phyloP scores from a whole-genome alignment of 139 green algal species.

The Nannochloris sp. region DNA sequence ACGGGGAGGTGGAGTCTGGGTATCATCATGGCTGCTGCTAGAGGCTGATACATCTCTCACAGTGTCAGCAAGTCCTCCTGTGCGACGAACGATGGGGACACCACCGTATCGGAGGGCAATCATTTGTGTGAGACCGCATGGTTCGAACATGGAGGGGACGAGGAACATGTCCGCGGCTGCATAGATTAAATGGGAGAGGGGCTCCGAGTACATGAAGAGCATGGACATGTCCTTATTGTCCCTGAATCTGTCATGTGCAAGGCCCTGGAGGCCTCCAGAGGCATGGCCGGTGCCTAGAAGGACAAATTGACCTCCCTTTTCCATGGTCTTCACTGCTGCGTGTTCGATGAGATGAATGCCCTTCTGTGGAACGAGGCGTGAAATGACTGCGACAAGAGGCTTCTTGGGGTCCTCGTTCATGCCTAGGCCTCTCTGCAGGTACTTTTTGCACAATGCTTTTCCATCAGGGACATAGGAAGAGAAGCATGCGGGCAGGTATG shows the following conservation, averaged over 20 bases:
- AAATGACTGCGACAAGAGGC: slow-evolving; percentile 82
- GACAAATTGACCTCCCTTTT: slow-evolving; percentile 79
- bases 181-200: slow-evolving; percentile 81
- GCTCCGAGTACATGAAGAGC: slow-evolving; percentile 71
- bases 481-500: slow-evolving; percentile 67
- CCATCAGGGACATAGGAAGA: slow-evolving; percentile 35
- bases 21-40: not conserved
- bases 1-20: not conserved
- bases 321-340: slow-evolving; percentile 50
- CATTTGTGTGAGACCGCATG: slow-evolving; percentile 87
- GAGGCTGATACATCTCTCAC: slow-evolving; percentile 49
- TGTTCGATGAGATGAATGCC: slow-evolving; percentile 88
- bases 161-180: slow-evolving; percentile 84
- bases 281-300: slow-evolving; percentile 80
- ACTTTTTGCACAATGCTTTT: slow-evolving; percentile 86
- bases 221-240: slow-evolving; percentile 35
- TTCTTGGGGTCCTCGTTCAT: slow-evolving; percentile 56
- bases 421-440: slow-evolving; percentile 71
- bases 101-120: slow-evolving; percentile 57
- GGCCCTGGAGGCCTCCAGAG: slow-evolving; percentile 62
- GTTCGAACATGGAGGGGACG: slow-evolving; percentile 95
- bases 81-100: slow-evolving; percentile 57
- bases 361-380: slow-evolving; percentile 83
- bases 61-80: slow-evolving; percentile 80
- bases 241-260: slow-evolving; percentile 55